Evolutionary conservation across 139 green algal species (phyloP), one percentile per base, ranked within the genome.

Genomic region (Chlorella vulgaris): DNA sequence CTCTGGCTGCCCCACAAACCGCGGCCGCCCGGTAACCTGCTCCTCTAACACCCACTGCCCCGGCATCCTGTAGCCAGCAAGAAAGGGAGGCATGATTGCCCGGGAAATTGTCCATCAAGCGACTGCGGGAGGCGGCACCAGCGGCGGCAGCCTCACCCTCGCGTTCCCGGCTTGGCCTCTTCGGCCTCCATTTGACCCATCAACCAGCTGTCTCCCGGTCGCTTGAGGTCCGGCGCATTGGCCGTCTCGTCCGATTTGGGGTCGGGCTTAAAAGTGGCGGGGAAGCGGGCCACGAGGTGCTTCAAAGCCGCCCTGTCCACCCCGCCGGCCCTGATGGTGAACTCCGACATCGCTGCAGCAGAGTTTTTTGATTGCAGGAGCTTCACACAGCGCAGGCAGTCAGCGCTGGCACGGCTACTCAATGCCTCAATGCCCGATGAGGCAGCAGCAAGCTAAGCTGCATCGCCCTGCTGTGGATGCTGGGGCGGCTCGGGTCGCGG

Each of bases 1-100:
- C 66, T 83, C 77, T 35, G 66, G 77, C 77, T 83, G 77, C 26
- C 77, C 77, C 38, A 76, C 65, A 33, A 77, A 76, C 33, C 50
- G 33, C 24, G 77, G 77, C 77, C 66, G 77, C 58, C 58, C 58
- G 38, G 74, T n/a, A n/a, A n/a, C 39, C 74, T 70, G 38, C 58
- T 71, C 74, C n/a, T 80, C 74, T 58, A 80, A 58, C 74, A 80
- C 74, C 74, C 55, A 70, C 58, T 80, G 58, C 1, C 74, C 74
- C 0, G 74, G 74, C 74, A 80, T 18, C 10, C 74, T 80, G 58
- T 58, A n/a, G n/a, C n/a, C n/a, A n/a, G n/a, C n/a, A n/a, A n/a
- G 42, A 24, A 21, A 40, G n/a, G 69, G 42, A 18, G 40, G 8
- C 28, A 6, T 10, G 39, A 13, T 33, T 15, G n/a, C 15, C 55